A percentile compares a stretch with the other conserved stretches of the same genome.
Conservation (phyloP, 2,329 filamentous ascomycete genomes). For the Cyphellophora europaea region DNA sequence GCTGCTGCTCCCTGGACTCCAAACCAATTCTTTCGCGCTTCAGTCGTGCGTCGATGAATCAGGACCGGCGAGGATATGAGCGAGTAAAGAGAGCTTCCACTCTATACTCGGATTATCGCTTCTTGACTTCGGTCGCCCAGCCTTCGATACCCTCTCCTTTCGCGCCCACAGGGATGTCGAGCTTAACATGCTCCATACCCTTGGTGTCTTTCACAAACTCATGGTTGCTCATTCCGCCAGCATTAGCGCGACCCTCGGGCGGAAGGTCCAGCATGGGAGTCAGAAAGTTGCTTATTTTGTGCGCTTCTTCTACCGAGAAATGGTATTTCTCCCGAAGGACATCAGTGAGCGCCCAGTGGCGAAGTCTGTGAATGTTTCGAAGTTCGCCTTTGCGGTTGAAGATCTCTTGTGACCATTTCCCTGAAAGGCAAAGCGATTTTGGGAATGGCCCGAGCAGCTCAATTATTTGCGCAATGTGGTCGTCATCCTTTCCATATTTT, state of each 20-base stretch:
- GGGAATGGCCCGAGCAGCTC: slow-evolving; percentile 91
- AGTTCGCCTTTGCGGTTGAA: slow-evolving; percentile 97
- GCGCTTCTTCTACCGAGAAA: slow-evolving; percentile 73
- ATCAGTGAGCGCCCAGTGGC: slow-evolving; percentile 90
- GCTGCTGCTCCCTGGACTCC: too few relatives aligned
- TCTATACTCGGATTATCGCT: slow-evolving; percentile 55
- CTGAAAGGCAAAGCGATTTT: slow-evolving; percentile 79
- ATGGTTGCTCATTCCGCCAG: slow-evolving; percentile 87
- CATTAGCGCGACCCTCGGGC: slow-evolving; percentile 84
- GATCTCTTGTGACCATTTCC: slow-evolving; percentile 97
- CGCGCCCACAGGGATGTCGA: slow-evolving; percentile 69
- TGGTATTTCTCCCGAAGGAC: slow-evolving; percentile 96
- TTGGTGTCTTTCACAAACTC: slow-evolving; percentile 73
- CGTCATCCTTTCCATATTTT: slow-evolving; percentile 98
- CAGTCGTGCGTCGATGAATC: too few relatives aligned
- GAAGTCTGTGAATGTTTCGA: slow-evolving; percentile 89
- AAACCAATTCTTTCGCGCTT: too few relatives aligned
- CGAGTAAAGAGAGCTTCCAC: neutral
- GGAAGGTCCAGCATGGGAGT: slow-evolving; percentile 83
- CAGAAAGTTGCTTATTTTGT: slow-evolving; percentile 72
- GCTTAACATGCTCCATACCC: slow-evolving; percentile 73
- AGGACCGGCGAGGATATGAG: neutral
- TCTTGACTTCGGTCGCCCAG: slow-evolving; percentile 83
- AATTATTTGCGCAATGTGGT: slow-evolving; percentile 98
- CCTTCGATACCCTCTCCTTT: slow-evolving; percentile 89